phyloP scores from a whole-genome alignment of 2,329 filamentous ascomycete species.

The Penicillium sp. region DNA sequence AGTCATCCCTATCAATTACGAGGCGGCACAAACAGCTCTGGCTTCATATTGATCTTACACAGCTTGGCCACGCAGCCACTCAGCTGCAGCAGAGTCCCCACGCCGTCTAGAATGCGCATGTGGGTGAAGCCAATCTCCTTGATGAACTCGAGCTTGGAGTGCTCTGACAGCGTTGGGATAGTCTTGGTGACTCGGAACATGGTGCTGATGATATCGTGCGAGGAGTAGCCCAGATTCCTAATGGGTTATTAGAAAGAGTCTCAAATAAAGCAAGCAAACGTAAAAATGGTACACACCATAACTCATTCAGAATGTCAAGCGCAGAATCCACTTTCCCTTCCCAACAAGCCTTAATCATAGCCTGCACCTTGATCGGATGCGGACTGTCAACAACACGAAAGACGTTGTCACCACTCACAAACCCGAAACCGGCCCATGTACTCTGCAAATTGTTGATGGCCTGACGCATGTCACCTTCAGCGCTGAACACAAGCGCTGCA shows the following conservation, averaged over 20 bases:
- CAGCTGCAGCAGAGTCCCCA: slow-evolving; percentile 90
- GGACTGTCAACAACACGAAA: slow-evolving; percentile 97
- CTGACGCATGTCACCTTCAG: slow-evolving; percentile 97
- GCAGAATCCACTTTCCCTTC: slow-evolving; percentile 87
- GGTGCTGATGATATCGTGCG: slow-evolving; percentile 96
- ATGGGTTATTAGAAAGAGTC: slow-evolving; percentile 2
- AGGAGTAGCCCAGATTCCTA: slow-evolving; percentile 85
- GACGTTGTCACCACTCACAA: slow-evolving; percentile 96
- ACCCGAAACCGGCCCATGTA: slow-evolving; percentile 87
- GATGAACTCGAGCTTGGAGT: slow-evolving; percentile 95
- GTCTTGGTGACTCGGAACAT: slow-evolving; percentile 99
- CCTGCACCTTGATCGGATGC: slow-evolving; percentile 96
- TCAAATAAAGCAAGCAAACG: background rate
- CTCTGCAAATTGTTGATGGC: slow-evolving; percentile 98
- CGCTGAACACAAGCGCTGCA: slow-evolving; percentile 93
- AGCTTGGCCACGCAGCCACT: slow-evolving; percentile 88
- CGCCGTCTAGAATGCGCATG: slow-evolving; percentile 97
- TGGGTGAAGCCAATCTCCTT: slow-evolving; percentile 98
- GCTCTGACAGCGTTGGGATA: slow-evolving; percentile 84
- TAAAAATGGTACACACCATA: slow-evolving; percentile 64
- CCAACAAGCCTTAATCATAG: slow-evolving; percentile 96
- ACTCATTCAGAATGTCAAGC: slow-evolving; percentile 77
- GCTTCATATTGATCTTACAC: slow-evolving; percentile 95
- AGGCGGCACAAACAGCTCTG: slow-evolving; percentile 64
- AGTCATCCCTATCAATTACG: background rate